Base-by-base conservation (phyloP, 2,329 filamentous ascomycete species). In the Monilinia aucupariae region DNA sequence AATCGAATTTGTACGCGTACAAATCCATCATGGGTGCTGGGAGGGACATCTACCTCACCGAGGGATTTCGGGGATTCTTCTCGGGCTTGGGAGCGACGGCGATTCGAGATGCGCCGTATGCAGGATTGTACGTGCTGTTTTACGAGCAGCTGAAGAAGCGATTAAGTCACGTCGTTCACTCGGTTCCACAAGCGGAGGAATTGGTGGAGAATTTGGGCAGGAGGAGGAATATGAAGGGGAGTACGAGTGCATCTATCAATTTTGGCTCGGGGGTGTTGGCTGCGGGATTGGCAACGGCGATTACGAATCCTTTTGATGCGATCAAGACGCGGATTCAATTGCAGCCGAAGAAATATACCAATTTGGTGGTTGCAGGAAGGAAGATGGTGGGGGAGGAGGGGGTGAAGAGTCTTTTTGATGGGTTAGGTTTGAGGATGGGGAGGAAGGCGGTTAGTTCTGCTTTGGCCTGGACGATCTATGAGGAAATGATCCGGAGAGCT, bases 381-480 rank as follows among this genome's bases (percentile, higher is more conserved):
- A 82, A 86, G 73, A 96, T 99, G 89, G 75, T 97, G 4, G 76
- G 78, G 1, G 89, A 96, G 70, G 93, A 97, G 67, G 93, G 93
- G 0, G 70, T 89, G 25, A 82, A 88, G 61, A 89, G 89, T 65
- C 80, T 99, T 64, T 92, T 94, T 76, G 89, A 94, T 74, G 94
- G 94, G 0, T 76, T 99, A 62, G 90, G 85, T 1, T 78, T 99
- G 68, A 84, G 94, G 63, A 96, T 97, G 81, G 89, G 87, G 52
- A 83, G 94, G 69, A 99, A 99, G 76, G 93, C 92, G 6, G 77
- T 97, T 51, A 97, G 92, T 75, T 93, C 89, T 59, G 94, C 94
- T n/a, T 80, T 97, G 69, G 93, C 93, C 9, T 99, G 94, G 94
- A 97, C 93, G 12, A 81, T 97, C 48, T 99, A 99, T 73, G 94